phyloP scores from a whole-genome alignment of 2,329 filamentous ascomycete genomes.

The Hypomyces perniciosus region DNA sequence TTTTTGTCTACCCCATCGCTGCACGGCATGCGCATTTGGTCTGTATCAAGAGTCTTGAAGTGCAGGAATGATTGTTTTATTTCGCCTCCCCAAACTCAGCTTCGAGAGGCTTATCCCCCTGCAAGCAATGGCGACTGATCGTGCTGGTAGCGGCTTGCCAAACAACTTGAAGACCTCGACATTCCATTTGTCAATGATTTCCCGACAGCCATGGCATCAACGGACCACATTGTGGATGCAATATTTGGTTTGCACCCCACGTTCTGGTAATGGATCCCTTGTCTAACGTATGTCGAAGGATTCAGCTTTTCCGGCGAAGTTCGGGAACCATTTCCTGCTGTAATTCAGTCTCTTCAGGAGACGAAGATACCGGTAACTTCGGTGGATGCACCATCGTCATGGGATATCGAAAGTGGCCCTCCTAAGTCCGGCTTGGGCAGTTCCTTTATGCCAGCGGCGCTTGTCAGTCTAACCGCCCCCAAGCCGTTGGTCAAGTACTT shows the following conservation, averaged over 20 bases:
- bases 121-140: slow-evolving; percentile 22
- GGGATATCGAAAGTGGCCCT: slow-evolving; percentile 86
- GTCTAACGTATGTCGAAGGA: slow-evolving; percentile 38
- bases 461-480: slow-evolving; percentile 87
- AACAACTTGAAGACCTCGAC: slow-evolving; percentile 75
- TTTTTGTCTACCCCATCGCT: neutral
- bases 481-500: slow-evolving; percentile 86
- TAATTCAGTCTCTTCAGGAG: slow-evolving; percentile 71
- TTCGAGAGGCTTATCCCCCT: neutral
- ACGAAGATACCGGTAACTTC: slow-evolving; percentile 73
- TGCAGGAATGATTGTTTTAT: neutral
- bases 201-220: slow-evolving; percentile 52
- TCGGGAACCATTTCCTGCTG: slow-evolving; percentile 80
- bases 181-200: slow-evolving; percentile 86
- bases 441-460: slow-evolving; percentile 69
- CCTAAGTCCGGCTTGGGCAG: slow-evolving; percentile 70
- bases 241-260: slow-evolving; percentile 66
- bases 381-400: slow-evolving; percentile 89
- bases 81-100: neutral
- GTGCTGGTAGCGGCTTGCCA: slow-evolving; percentile 62
- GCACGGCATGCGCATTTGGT: neutral
- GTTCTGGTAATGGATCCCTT: neutral
- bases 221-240: slow-evolving; percentile 83
- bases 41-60: neutral
- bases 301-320: slow-evolving; percentile 92